phyloP scores from a whole-genome alignment of 2,329 filamentous ascomycete species.

The Penicillium hordei region DNA sequence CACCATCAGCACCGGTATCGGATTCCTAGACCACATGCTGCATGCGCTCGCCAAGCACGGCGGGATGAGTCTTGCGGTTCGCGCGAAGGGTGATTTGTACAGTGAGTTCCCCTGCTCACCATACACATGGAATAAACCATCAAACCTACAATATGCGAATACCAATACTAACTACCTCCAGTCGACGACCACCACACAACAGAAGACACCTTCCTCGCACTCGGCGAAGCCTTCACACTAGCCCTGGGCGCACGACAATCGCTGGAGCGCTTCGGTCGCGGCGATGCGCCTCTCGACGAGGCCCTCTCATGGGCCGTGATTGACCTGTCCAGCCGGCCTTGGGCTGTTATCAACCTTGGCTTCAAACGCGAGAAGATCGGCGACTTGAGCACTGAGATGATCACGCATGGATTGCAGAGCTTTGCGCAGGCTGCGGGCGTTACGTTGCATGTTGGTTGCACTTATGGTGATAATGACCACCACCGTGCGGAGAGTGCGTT shows the following conservation, averaged over 20 bases:
- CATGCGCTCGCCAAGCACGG: slow-evolving; percentile 95
- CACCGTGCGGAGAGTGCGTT: slow-evolving; percentile 95
- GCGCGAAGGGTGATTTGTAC: slow-evolving; percentile 85
- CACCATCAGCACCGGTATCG: slow-evolving; percentile 86
- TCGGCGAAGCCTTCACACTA: slow-evolving; percentile 79
- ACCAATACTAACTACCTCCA: slow-evolving; percentile 40
- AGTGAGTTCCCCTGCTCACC: slow-evolving; percentile 56
- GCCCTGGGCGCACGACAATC: slow-evolving; percentile 77
- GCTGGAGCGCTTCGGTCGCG: slow-evolving; percentile 85
- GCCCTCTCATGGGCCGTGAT: slow-evolving; percentile 90
- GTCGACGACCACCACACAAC: slow-evolving; percentile 99
- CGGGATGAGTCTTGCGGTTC: slow-evolving; percentile 84
- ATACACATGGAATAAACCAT: background rate
- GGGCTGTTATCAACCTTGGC: slow-evolving; percentile 76
- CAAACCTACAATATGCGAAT: background rate
- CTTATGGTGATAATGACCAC: slow-evolving; percentile 90
- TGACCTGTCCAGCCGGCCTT: slow-evolving; percentile 91
- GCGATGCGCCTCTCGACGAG: slow-evolving; percentile 92
- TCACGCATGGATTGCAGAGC: slow-evolving; percentile 90
- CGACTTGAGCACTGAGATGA: slow-evolving; percentile 91
- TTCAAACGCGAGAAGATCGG: slow-evolving; percentile 91
- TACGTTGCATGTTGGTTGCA: slow-evolving; percentile 92
- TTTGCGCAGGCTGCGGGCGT: slow-evolving; percentile 88
- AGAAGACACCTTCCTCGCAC: slow-evolving; percentile 90
- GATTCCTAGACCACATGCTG: slow-evolving; percentile 98